Evolutionary conservation across 208 protist genomes (phyloP).

Genomic region (Trypanosoma boissoni): DNA sequence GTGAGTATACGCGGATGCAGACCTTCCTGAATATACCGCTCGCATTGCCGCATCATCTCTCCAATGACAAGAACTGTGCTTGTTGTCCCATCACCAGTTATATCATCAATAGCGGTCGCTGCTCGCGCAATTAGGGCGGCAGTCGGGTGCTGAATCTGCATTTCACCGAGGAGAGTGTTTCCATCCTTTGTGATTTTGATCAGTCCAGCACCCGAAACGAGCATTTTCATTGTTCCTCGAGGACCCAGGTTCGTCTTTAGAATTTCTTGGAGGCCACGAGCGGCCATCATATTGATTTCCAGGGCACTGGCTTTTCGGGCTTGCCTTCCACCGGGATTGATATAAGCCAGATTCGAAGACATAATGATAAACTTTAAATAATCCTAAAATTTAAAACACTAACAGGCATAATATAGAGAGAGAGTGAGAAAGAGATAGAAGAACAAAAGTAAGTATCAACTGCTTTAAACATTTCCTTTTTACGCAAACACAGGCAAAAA

Average conservation of each 20-base stretch:
- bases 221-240: constrained; percentile 99
- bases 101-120: constrained; percentile 99
- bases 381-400: not conserved
- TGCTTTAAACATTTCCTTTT: not conserved
- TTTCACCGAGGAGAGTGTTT: constrained; percentile 98
- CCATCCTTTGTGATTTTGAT: constrained; percentile 99
- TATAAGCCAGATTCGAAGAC: constrained; percentile 82
- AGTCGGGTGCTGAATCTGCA: constrained; percentile 99
- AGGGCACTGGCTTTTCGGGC: constrained; percentile 89
- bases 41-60: constrained; percentile 98
- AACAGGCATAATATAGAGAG: constrained; percentile 16
- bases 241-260: constrained; percentile 99
- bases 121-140: constrained; percentile 98
- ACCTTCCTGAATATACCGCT: constrained; percentile 97
- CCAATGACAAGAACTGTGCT: constrained; percentile 99
- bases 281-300: constrained; percentile 98
- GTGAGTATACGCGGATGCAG: constrained; percentile 98
- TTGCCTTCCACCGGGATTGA: constrained; percentile 88
- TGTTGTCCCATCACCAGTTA: constrained; percentile 99
- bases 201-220: constrained; percentile 98
- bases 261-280: constrained; percentile 96
- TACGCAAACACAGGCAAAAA: too few relatives aligned
- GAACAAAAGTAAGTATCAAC: constrained; percentile 16
- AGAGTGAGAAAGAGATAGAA: constrained; percentile 11
- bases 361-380: constrained; percentile 21